Percentiles rank a stretch among this genome's conserved stretches.
phyloP scores from a whole-genome alignment of 1,139 yeast species.

The Yamadazyma dendronema region DNA sequence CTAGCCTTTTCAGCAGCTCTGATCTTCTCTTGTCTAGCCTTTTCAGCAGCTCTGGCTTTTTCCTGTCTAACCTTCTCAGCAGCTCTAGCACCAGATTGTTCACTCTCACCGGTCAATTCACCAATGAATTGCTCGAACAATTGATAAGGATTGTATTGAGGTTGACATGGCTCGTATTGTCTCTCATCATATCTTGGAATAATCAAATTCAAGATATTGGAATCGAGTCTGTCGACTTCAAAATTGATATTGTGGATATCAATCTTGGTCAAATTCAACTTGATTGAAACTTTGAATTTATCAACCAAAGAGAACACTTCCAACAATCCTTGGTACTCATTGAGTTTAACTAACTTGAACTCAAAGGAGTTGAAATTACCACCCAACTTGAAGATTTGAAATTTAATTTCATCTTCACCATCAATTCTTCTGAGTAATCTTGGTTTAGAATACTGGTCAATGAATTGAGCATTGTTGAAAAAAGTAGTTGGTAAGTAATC shows the following conservation, averaged over 20 bases:
- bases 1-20: conserved; percentile 5
- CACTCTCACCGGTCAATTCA: conserved; percentile 4
- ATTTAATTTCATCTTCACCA: conserved; percentile 36
- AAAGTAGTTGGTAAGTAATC: conserved; percentile 9
- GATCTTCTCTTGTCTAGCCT: background rate
- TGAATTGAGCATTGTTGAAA: conserved; percentile 8
- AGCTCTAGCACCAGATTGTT: conserved; percentile 4
- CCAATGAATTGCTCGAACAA: conserved; percentile 10
- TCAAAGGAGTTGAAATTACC: conserved; percentile 42
- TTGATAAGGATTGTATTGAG: conserved; percentile 5
- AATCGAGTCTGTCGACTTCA: conserved; percentile 28
- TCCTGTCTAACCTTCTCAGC: conserved; percentile 9
- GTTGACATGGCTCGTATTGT: background rate
- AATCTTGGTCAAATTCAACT: conserved; percentile 33
- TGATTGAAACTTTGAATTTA: conserved; percentile 32
- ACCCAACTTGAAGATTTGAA: conserved; percentile 35
- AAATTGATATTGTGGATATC: conserved; percentile 36
- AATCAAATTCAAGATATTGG: conserved; percentile 38
- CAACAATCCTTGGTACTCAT: conserved; percentile 22
- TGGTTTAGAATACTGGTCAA: conserved; percentile 21
- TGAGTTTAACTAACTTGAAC: conserved; percentile 31
- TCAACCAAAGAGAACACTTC: conserved; percentile 32
- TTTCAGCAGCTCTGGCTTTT: conserved; percentile 7
- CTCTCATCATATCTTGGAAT: conserved; percentile 31
- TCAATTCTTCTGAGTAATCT: conserved; percentile 38